These are phyloP conservation scores for Guadua angustifolia DNA, from an alignment of 176 grass and related monocot species.

Conservation along the genomic window DNA sequence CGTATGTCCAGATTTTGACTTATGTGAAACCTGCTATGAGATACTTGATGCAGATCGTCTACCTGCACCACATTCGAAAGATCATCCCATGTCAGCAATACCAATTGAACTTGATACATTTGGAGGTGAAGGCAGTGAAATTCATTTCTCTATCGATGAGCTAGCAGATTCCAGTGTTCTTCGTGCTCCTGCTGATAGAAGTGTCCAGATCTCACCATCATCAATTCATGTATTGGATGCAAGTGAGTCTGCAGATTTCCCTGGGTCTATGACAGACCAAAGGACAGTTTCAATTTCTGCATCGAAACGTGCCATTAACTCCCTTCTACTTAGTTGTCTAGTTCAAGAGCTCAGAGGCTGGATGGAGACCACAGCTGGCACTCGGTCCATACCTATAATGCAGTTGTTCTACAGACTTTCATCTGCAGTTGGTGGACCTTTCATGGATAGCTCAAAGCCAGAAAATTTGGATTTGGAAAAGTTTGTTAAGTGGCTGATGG, in stretches of 20 bases:
- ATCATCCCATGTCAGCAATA: slow-evolving; percentile 95
- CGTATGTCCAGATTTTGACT: slow-evolving; percentile 92
- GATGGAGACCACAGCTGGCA: slow-evolving; percentile 85
- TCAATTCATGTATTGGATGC: slow-evolving; percentile 77
- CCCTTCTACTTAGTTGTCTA: slow-evolving; percentile 74
- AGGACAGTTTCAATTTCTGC: slow-evolving; percentile 92
- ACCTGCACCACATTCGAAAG: slow-evolving; percentile 82
- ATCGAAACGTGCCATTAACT: slow-evolving; percentile 89
- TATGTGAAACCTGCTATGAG: slow-evolving; percentile 96
- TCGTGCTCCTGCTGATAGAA: slow-evolving; percentile 57
- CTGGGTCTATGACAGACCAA: slow-evolving; percentile 54
- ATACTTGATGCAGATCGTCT: slow-evolving; percentile 87
- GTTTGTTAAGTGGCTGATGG: slow-evolving; percentile 93
- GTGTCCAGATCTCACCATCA: slow-evolving; percentile 61
- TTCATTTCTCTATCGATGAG: slow-evolving; percentile 87
- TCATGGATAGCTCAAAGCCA: slow-evolving; percentile 94
- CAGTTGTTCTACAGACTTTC: slow-evolving; percentile 93
- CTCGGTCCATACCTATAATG: slow-evolving; percentile 87
- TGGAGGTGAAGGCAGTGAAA: slow-evolving; percentile 73
- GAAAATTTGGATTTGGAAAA: slow-evolving; percentile 92
- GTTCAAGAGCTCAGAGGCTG: slow-evolving; percentile 91
- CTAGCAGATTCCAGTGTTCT: slow-evolving; percentile 56
- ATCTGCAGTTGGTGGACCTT: slow-evolving; percentile 93
- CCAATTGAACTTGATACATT: slow-evolving; percentile 91
- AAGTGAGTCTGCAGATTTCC: slow-evolving; percentile 68